Evolutionary conservation across 331 rosid genomes (phyloP).

Genomic region (Rhamnella rubrinervis): DNA sequence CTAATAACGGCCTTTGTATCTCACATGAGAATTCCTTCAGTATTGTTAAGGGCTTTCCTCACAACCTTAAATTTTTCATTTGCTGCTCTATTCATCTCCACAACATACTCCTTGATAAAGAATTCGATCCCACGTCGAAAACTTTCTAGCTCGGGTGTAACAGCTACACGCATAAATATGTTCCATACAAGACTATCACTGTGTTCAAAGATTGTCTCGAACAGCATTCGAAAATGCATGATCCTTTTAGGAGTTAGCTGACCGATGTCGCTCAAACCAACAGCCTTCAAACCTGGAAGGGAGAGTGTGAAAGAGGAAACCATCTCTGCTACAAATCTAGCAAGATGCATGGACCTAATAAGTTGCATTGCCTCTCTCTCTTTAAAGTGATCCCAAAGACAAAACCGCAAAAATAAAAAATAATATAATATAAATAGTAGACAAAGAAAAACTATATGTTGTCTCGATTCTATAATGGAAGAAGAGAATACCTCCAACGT

Average conservation of each 20-base stretch:
- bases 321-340: constrained; percentile 86
- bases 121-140: constrained; percentile 70
- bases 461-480: not conserved
- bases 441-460: not conserved
- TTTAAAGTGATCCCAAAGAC: constrained; percentile 90
- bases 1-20: not conserved
- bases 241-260: constrained; percentile 69
- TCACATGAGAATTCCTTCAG: constrained; percentile 77
- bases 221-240: constrained; percentile 81
- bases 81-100: constrained; percentile 46
- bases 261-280: constrained; percentile 57
- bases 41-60: constrained; percentile 65
- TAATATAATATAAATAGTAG: not conserved
- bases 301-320: constrained; percentile 74
- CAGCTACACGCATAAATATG: constrained; percentile 68
- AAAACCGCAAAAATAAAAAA: constrained; percentile 44
- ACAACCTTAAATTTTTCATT: constrained; percentile 63
- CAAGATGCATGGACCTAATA: constrained; percentile 72
- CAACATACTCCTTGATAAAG: constrained; percentile 58
- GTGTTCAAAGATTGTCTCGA: constrained; percentile 71
- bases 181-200: constrained; percentile 69
- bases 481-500: constrained; percentile 44
- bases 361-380: constrained; percentile 75
- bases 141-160: constrained; percentile 65
- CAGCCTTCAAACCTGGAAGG: constrained; percentile 63